Conservation (phyloP, 1,139 yeast species). For the Kodamaea fungicola region DNA sequence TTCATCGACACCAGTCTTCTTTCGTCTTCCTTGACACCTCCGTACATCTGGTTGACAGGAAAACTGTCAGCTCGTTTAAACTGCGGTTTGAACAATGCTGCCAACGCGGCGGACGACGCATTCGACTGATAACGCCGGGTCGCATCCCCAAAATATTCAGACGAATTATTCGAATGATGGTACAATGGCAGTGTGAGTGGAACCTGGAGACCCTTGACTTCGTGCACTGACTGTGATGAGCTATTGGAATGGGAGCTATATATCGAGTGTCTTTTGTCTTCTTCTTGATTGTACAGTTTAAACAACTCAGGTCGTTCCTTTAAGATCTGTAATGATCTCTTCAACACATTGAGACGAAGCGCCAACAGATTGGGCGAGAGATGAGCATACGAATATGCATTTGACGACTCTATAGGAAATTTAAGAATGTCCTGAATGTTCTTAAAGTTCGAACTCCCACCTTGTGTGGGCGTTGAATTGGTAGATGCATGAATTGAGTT, state of each 20-base stretch:
- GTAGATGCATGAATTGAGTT: conserved; percentile 1
- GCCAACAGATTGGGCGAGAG: conserved; percentile 78
- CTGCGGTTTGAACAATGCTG: conserved; percentile 51
- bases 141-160: conserved; percentile 18
- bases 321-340: conserved; percentile 69
- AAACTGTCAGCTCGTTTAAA: conserved; percentile 35
- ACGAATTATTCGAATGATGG: conserved; percentile 20
- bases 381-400: conserved; percentile 82
- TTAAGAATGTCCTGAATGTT: conserved; percentile 36
- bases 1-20: conserved; percentile 5
- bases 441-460: conserved; percentile 8
- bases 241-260: conserved; percentile 10
- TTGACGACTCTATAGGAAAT: conserved; percentile 78
- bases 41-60: conserved; percentile 27
- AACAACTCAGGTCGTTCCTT: conserved; percentile 59
- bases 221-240: conserved; percentile 9
- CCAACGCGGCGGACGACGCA: conserved; percentile 63
- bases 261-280: conserved; percentile 7
- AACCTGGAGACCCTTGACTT: conserved; percentile 1
- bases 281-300: conserved; percentile 18
- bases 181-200: conserved; percentile 10
- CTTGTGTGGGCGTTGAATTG: not conserved
- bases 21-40: conserved; percentile 10
- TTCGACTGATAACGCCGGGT: conserved; percentile 35
- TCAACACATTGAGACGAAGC: conserved; percentile 68